Base-by-base conservation (phyloP, 306 rosid genomes). In the Styphnolobium japonicum region DNA sequence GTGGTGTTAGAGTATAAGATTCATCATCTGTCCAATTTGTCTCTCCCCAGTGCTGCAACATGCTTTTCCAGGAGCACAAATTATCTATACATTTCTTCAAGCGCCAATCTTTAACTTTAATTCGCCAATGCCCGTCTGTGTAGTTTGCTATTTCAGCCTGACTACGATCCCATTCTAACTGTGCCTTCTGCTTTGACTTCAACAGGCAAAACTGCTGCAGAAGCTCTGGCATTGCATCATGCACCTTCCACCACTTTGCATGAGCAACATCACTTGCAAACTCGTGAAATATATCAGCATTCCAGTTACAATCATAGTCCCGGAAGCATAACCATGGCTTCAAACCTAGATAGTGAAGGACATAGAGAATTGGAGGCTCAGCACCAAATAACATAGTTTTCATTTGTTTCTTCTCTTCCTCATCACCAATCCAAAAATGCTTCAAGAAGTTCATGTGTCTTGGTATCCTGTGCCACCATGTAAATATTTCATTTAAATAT, bases 381-480 rank as follows among this genome's bases (percentile, higher is more conserved):
- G 95, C 92, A 2, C 93, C 95, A 70, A 94, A 94, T 15, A 94
- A 81, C 81, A 64, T 51, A 8, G 95, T 92, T 77, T 94, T 94
- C 97, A 65, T 94, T 67, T 80, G 79, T 58, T 92, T 94, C 78
- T 85, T 87, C 75, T 89, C 93, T 56, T 93, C 97, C 37, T 88
- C 92, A 27, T 94, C 98, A 12, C 98, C 98, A 67, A 85, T 53
- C 98, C 98, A 94, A 63, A 94, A 94, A 80, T 94, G 89, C 85
- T 94, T 94, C 88, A 94, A 85, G 92, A 94, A 92, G 84, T 94
- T 94, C 98, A 92, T 89, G 88, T 91, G 98, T 27, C 88, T 92
- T 22, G 98, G 98, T 52, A 95, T 92, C 75, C 98, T 89, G 45
- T 95, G 98, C 98, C 98, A 92, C 97, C 97, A 91, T 37, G 98